Evolutionary conservation across 805 yeast genomes (phyloP).

Genomic region (Vanderwaltozyma yarrowii): DNA sequence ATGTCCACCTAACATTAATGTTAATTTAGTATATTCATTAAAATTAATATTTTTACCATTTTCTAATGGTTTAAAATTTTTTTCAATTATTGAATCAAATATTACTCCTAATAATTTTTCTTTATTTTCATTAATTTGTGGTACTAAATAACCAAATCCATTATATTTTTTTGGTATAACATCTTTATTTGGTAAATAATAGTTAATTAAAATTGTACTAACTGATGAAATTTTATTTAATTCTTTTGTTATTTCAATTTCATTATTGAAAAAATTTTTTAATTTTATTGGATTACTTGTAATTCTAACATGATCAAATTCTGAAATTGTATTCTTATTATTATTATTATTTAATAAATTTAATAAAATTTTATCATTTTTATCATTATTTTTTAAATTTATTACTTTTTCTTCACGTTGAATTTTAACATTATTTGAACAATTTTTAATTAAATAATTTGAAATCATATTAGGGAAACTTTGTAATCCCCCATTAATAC

Average conservation of each 20-base stretch:
- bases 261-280: constrained; percentile 24
- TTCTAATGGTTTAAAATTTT: constrained; percentile 32
- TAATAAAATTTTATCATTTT: constrained; percentile 1
- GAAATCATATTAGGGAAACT: constrained; percentile 32
- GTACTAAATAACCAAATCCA: constrained; percentile 89
- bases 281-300: constrained; percentile 42
- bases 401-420: constrained; percentile 3
- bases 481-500: constrained; percentile 47
- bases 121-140: constrained; percentile 38
- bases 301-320: constrained; percentile 48
- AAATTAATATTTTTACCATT: constrained; percentile 6
- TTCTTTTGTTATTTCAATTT: constrained; percentile 12
- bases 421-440: constrained; percentile 2
- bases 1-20: constrained; percentile 90
- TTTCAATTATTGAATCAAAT: constrained; percentile 79
- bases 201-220: constrained; percentile 59
- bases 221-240: constrained; percentile 26
- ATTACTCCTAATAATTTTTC: constrained; percentile 72
- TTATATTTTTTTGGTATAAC: constrained; percentile 32
- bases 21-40: constrained; percentile 52
- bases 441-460: constrained; percentile 1
- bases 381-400: background rate
- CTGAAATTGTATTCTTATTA: constrained; percentile 1
- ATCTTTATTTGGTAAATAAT: constrained; percentile 41
- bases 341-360: background rate